phyloP scores from a whole-genome alignment of 345 rosid genomes.

The Syzygium aromaticum region DNA sequence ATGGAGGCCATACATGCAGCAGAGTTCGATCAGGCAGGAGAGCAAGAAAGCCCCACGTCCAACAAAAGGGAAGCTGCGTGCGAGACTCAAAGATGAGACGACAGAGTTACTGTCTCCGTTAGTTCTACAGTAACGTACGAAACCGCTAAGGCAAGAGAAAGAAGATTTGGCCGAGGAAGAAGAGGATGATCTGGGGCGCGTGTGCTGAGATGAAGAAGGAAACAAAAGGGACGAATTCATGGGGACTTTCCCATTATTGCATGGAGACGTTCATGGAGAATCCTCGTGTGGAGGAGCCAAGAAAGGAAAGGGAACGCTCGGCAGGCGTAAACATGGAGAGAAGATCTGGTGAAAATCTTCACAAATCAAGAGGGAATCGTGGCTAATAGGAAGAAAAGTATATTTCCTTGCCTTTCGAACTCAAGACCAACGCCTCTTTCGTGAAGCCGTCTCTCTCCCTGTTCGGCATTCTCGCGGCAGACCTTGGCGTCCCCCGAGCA shows the following conservation, averaged over 20 bases:
- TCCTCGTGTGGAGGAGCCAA: not conserved
- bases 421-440: not conserved
- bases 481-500: not conserved
- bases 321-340: not conserved
- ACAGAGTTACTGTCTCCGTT: not conserved
- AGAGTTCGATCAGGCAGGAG: not conserved
- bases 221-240: not conserved
- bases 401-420: not conserved
- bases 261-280: not conserved
- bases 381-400: not conserved
- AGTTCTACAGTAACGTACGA: not conserved
- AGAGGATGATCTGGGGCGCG: not conserved
- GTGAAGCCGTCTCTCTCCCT: not conserved
- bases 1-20: fast-evolving
- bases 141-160: not conserved
- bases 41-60: not conserved
- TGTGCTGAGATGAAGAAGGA: not conserved
- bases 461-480: not conserved
- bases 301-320: not conserved
- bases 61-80: not conserved
- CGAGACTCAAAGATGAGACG: not conserved
- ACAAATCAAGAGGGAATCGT: not conserved
- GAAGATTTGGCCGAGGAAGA: not conserved
- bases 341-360: not conserved
- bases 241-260: not conserved